These are phyloP conservation scores for Diospyros lotus DNA, from an alignment of 148 eudicot species.

Conservation along the genomic window DNA sequence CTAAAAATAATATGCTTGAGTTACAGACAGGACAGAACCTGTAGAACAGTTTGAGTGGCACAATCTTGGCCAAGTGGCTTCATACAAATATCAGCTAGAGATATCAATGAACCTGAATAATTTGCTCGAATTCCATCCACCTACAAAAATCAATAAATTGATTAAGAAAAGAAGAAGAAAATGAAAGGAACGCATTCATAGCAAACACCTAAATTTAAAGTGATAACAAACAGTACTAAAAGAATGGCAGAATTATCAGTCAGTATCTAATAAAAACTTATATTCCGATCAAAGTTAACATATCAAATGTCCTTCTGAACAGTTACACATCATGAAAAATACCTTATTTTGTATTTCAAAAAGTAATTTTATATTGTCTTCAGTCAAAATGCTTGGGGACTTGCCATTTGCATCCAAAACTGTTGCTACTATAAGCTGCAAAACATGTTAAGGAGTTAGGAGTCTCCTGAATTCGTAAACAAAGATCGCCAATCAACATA, in stretches of 20 bases:
- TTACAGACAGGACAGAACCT: slow-evolving; percentile 40
- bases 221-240: slow-evolving; percentile 1
- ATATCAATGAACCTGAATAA: slow-evolving; percentile 64
- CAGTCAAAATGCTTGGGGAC: slow-evolving; percentile 72
- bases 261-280: background rate
- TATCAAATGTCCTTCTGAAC: slow-evolving; percentile 7
- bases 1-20: background rate
- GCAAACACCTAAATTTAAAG: background rate
- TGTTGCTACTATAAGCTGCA: slow-evolving; percentile 86
- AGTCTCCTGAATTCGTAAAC: background rate
- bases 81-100: slow-evolving; percentile 83
- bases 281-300: background rate
- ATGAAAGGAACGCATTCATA: background rate
- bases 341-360: slow-evolving; percentile 95
- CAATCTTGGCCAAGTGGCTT: slow-evolving; percentile 98
- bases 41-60: slow-evolving; percentile 95
- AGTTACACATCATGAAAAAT: slow-evolving; percentile 9
- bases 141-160: slow-evolving; percentile 30
- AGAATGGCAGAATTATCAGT: background rate
- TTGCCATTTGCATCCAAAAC: slow-evolving; percentile 50
- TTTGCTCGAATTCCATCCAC: slow-evolving; percentile 87
- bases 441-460: slow-evolving; percentile 10
- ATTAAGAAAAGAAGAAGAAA: background rate
- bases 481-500: background rate
- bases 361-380: slow-evolving; percentile 76